phyloP scores from a whole-genome alignment of 129 eudicot genomes.

The Deinandra increscens region DNA sequence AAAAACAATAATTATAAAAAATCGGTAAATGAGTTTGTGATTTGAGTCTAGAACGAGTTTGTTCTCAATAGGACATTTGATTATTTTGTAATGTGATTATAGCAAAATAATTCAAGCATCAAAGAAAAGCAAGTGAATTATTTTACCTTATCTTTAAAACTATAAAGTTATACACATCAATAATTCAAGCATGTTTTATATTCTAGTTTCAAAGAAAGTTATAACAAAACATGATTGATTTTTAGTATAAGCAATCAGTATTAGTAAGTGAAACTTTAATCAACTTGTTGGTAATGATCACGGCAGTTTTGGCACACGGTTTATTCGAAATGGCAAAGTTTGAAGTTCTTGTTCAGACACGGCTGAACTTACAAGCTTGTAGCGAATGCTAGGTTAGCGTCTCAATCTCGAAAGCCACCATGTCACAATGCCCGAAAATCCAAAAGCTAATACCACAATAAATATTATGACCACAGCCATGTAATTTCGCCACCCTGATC shows the following conservation, averaged over 20 bases:
- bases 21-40: too few relatives aligned
- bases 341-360: slow-evolving; percentile 87
- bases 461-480: slow-evolving; percentile 33
- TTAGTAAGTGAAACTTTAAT: slow-evolving; percentile 18
- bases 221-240: slow-evolving; percentile 16
- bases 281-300: slow-evolving; percentile 17
- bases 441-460: slow-evolving; percentile 39
- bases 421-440: slow-evolving; percentile 45
- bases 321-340: slow-evolving; percentile 39
- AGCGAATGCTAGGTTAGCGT: slow-evolving; percentile 38
- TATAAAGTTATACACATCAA: slow-evolving; percentile 12
- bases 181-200: slow-evolving; percentile 18
- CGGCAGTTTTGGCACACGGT: not conserved
- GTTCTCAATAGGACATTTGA: too few relatives aligned
- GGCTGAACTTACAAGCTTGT: slow-evolving; percentile 63
- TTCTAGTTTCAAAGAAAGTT: slow-evolving; percentile 3
- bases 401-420: slow-evolving; percentile 66
- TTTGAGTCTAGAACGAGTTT: too few relatives aligned
- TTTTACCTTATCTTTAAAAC: slow-evolving; percentile 2
- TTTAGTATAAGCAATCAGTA: slow-evolving; percentile 21
- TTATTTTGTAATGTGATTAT: too few relatives aligned
- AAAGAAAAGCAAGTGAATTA: not conserved
- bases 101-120: too few relatives aligned
- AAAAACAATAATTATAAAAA: too few relatives aligned
- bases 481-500: slow-evolving; percentile 75